A percentile compares a stretch with the other conserved stretches of the same genome.
Evolutionary conservation across 2,329 filamentous ascomycete species (phyloP).

Genomic region (Cercospora brassicicola): DNA sequence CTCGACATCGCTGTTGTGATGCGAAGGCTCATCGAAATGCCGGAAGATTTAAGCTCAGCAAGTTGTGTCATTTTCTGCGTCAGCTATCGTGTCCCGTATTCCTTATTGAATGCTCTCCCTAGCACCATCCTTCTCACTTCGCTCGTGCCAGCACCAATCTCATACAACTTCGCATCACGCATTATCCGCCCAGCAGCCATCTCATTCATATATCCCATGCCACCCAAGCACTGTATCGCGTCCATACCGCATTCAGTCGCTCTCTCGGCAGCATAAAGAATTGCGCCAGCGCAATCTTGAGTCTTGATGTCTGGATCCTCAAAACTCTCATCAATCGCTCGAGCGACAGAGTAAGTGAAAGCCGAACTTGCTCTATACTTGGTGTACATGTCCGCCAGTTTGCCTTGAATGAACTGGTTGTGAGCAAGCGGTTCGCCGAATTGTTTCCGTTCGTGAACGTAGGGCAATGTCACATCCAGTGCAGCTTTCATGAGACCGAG

Average conservation of each 20-base stretch:
- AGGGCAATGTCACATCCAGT: conserved; percentile 82
- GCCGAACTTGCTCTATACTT: conserved; percentile 80
- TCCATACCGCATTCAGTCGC: conserved; percentile 85
- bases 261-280: conserved; percentile 87
- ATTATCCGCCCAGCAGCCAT: conserved; percentile 84
- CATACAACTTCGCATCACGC: conserved; percentile 79
- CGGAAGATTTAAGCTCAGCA: too few species aligned
- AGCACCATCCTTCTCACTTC: conserved; percentile 95
- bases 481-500: conserved; percentile 92
- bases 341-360: conserved; percentile 84
- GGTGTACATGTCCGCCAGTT: conserved; percentile 96
- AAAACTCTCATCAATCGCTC: conserved; percentile 67
- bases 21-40: too few species aligned
- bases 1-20: too few species aligned
- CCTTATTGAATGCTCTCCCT: conserved; percentile 85
- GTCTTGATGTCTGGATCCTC: conserved; percentile 61
- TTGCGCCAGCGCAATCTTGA: conserved; percentile 91
- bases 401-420: conserved; percentile 90
- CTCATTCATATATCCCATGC: conserved; percentile 95
- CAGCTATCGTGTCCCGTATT: conserved; percentile 52
- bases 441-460: conserved; percentile 84
- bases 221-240: conserved; percentile 87
- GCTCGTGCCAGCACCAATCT: conserved; percentile 94
- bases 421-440: conserved; percentile 84
- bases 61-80: background rate